Conservation (phyloP, 2,329 filamentous ascomycete genomes). For the Pseudogymnoascus sp. region DNA sequence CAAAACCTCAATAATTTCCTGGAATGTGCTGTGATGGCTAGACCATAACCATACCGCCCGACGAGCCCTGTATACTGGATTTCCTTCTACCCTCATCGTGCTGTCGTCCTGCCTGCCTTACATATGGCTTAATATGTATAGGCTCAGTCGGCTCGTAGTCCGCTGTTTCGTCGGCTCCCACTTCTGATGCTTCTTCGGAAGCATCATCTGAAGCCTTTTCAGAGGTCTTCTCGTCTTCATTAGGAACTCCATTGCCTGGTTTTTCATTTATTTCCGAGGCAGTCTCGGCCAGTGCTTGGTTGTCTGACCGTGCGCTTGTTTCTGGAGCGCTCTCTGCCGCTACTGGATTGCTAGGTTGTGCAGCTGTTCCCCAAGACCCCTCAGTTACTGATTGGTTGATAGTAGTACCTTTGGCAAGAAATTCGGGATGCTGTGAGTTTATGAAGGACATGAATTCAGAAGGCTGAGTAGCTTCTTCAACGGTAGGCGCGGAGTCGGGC, state of each 20-base stretch:
- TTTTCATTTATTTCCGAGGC: background rate
- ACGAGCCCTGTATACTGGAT: background rate
- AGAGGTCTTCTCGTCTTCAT: background rate
- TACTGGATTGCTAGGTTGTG: background rate
- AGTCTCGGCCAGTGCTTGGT: background rate
- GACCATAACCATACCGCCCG: slow-evolving; percentile 2
- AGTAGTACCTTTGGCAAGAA: background rate
- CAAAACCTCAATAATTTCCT: background rate
- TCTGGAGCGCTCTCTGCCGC: background rate
- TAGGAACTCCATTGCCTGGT: background rate
- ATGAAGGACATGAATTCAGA: background rate
- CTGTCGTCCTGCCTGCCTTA: background rate
- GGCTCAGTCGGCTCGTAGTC: background rate
- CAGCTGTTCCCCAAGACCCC: background rate
- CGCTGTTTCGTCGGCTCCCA: background rate
- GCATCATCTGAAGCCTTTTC: slow-evolving; percentile 1
- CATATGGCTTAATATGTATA: slow-evolving; percentile 4
- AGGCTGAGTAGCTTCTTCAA: background rate
- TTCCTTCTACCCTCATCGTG: background rate
- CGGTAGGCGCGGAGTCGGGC: background rate
- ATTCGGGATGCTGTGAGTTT: background rate
- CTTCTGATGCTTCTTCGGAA: background rate
- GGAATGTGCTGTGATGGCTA: background rate
- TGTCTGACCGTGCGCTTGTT: background rate
- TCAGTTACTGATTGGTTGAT: background rate